Evolutionary conservation across 2,329 filamentous ascomycete species (phyloP), one percentile per base, ranked within the genome.

Genomic region (Metarhizium guizhouense): DNA sequence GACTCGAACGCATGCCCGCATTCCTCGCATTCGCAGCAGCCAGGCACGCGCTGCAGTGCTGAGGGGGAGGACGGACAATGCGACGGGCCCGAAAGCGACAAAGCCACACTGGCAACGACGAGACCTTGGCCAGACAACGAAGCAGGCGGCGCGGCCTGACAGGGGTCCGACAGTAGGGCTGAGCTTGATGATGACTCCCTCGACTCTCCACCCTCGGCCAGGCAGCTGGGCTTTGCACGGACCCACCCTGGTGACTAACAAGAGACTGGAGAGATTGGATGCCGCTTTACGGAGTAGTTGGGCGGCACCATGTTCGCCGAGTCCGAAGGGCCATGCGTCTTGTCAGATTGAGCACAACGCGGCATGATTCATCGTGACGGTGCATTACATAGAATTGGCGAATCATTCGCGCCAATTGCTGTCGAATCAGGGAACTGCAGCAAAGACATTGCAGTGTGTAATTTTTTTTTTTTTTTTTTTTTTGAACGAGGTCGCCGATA

Each of bases 101-200:
- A 52, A 6, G 14, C 50, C 11, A 29, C 32, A 34, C 32, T 34
- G 32, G 32, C 32, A 34, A 34, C 32, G 32, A 34, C 10, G 32
- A 34, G 7, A 8, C 32, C 32, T 34, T 32, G 20, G 42, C n/a
- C 42, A 20, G 42, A 20, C 16, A 45, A 47, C 43, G 43, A 47
- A 25, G 43, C 43, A 6, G 8, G 18, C 43, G n/a, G 43, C 43
- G 43, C n/a, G 43, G n/a, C 43, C 43, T 47, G 43, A 29, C 43
- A 47, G 43, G 43, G 43, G 7, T 42, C 16, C 20, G 30, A 18
- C 53, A 54, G 47, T 54, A 54, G 54, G 54, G 54, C 54, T 55
- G 54, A 55, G 54, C 49, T 47, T 42, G 53, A 34, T 25, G 54
- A 52, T 55, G 54, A 55, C 54, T 55, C 54, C 50, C 50, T 29